Conservation (phyloP, 2,329 filamentous ascomycete species). For the Colletotrichum caudatum region DNA sequence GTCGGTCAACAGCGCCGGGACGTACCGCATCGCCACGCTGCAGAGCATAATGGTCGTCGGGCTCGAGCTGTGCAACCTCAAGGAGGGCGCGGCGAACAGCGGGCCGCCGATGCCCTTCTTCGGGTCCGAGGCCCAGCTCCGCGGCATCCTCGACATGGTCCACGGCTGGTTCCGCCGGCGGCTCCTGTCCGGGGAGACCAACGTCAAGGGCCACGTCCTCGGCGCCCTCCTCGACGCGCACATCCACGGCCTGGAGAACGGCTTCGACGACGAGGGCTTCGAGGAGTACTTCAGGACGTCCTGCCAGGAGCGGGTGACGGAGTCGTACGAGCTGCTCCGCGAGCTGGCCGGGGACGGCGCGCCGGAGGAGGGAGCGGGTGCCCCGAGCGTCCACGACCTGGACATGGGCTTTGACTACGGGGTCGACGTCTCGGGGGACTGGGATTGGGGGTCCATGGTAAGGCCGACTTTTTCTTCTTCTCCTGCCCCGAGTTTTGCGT, state of each 20-base stretch:
- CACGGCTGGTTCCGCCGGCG: conserved; percentile 50
- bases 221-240: conserved; percentile 52
- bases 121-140: conserved; percentile 51
- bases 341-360: conserved; percentile 48
- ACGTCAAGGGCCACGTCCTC: conserved; percentile 55
- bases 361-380: conserved; percentile 16
- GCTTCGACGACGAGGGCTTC: conserved; percentile 47
- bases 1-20: conserved; percentile 55
- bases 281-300: conserved; percentile 49
- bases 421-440: conserved; percentile 45
- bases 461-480: conserved; percentile 45
- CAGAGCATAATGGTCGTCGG: conserved; percentile 57
- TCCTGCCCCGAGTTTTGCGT: conserved; percentile 33
- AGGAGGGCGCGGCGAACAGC: conserved; percentile 55
- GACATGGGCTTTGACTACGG: conserved; percentile 36
- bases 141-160: conserved; percentile 47
- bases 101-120: conserved; percentile 48
- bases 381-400: conserved; percentile 27
- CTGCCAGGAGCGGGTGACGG: conserved; percentile 45
- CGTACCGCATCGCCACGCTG: conserved; percentile 57
- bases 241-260: conserved; percentile 51
- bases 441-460: conserved; percentile 50
- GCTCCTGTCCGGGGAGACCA: conserved; percentile 58
- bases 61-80: conserved; percentile 60
- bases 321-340: conserved; percentile 51